Evolutionary conservation across 2,329 filamentous ascomycete species (phyloP), one percentile per base, ranked within the genome.

Genomic region (Arthrinium puccinioides): DNA sequence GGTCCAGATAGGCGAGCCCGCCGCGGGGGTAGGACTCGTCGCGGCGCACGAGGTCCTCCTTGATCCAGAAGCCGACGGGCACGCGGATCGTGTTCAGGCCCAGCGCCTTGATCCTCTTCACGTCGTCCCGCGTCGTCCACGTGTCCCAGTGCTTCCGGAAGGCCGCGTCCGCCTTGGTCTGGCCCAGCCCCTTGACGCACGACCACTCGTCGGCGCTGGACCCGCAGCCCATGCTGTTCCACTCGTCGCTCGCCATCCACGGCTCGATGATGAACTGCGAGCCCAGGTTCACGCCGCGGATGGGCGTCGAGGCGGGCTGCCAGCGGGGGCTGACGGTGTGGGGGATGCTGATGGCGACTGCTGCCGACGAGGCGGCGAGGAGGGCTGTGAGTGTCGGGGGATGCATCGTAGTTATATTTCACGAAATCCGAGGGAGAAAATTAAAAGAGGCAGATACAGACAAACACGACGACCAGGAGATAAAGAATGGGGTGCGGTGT

Each of bases 1-100:
- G 56, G 44, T 69, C 61, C 21, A 73, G 55, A 41, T 70, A 69
- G 2, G 20, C 21, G 3, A 42, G 21, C 4, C 36, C 36, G 9
- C 34, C 39, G 29, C 29, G 35, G 20, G 66, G 63, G 38, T 69
- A 70, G 36, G 67, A 54, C 48, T 72, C 69, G 16, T 55, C 62
- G 21, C 59, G 51, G 14, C 47, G 39, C 6, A 72, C 65, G 6
- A 69, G 52, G 25, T 64, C 62, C 44, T 72, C 69, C 11, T 61
- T 53, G 39, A 72, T 61, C 69, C 69, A 73, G 48, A 67, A 73
- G 5, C 69, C 69, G 2, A 72, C 61, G 0, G 69, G 69, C 9
- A 73, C 64, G 3, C 69, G 60, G 23, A 72, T 56, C 0, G 67
- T 69, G 44, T 72, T 72, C 6, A 72, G 47, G 0, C 67, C 67